Evolutionary conservation across 352 stramenopile species (phyloP).

Genomic region (Phytophthora colocasiae): DNA sequence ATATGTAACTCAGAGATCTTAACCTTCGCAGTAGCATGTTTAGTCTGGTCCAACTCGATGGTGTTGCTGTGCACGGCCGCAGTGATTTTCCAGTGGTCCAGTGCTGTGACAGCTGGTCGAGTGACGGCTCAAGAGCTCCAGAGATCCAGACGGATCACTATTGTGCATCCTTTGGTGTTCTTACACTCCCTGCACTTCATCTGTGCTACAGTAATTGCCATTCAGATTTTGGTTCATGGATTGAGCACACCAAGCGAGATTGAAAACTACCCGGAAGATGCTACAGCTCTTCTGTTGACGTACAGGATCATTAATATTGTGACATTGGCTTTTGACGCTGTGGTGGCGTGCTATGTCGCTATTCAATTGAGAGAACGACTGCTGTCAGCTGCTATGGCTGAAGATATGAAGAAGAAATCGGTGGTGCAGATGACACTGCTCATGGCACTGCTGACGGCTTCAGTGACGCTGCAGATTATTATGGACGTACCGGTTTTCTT

Average conservation of each 20-base stretch:
- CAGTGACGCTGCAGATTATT: slow-evolving; percentile 53
- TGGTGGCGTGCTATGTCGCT: slow-evolving; percentile 54
- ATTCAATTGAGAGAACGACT: slow-evolving; percentile 53
- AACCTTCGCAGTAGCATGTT: slow-evolving; percentile 41
- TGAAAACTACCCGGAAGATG: slow-evolving; percentile 27
- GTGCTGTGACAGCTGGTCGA: slow-evolving; percentile 58
- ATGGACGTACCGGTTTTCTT: slow-evolving; percentile 63
- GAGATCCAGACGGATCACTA: slow-evolving; percentile 49
- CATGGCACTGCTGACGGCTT: slow-evolving; percentile 49
- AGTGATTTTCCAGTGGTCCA: slow-evolving; percentile 77
- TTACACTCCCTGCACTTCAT: slow-evolving; percentile 65
- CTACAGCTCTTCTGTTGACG: slow-evolving; percentile 32
- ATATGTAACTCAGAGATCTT: slow-evolving; percentile 46
- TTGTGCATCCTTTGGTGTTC: slow-evolving; percentile 64
- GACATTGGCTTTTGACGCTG: slow-evolving; percentile 52
- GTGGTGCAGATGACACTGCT: slow-evolving; percentile 76
- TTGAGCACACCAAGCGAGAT: slow-evolving; percentile 33
- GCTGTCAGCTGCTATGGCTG: slow-evolving; percentile 66
- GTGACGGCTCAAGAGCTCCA: slow-evolving; percentile 60
- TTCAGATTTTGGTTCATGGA: slow-evolving; percentile 39
- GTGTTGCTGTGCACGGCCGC: slow-evolving; percentile 69
- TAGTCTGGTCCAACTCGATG: slow-evolving; percentile 72
- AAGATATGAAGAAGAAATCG: slow-evolving; percentile 82
- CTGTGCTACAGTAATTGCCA: slow-evolving; percentile 40
- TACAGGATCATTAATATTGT: slow-evolving; percentile 56